Base-by-base conservation (phyloP, 2,329 filamentous ascomycete genomes). In the Phialemoniopsis sp. region DNA sequence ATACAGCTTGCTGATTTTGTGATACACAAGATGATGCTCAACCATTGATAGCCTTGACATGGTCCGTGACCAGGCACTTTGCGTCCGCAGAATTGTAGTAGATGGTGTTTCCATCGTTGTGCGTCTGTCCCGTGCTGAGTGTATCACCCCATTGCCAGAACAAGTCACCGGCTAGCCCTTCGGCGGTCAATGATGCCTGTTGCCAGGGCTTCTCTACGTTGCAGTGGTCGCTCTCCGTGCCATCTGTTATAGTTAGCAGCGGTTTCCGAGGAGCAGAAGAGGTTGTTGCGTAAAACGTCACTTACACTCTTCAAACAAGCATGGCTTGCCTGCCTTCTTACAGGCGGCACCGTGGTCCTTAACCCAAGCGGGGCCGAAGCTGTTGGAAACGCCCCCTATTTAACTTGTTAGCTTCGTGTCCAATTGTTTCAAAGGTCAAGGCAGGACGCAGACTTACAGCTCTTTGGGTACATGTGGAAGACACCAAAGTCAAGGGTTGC, bases 401-500 rank as follows among this genome's bases (percentile, higher is more conserved):
- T 14, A 17, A 5, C 4, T 37, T 14, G 16, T 29, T 8, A 17
- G 13, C 15, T 13, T 19, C 13, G 26, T 19, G 8, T 26, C 10
- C 10, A 10, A 18, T 3, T 6, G 9, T 5, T 19, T 7, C 9
- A 21, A 13, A 30, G n/a, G n/a, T 31, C 17, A 21, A 10, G 3
- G 18, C 4, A 10, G 4, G 13, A 21, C 4, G 26, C 21, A 6
- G 4, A 50, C 55, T 17, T 38, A 57, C 60, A 66, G 26, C 48
- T 53, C 35, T 53, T 50, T 0, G 63, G 63, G 37, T 66, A 66
- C 42, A 65, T 48, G 36, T 66, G 63, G 40, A 65, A 61, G 1
- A 59, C 63, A 2, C 56, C 76, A 50, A 77, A 78, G 46, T 77
- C 73, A 9, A 77, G 63, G 18, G 67, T 73, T 13, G 61, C 46